Conservation (phyloP, 2,329 filamentous ascomycete genomes). For the Fusarium virguliforme region DNA sequence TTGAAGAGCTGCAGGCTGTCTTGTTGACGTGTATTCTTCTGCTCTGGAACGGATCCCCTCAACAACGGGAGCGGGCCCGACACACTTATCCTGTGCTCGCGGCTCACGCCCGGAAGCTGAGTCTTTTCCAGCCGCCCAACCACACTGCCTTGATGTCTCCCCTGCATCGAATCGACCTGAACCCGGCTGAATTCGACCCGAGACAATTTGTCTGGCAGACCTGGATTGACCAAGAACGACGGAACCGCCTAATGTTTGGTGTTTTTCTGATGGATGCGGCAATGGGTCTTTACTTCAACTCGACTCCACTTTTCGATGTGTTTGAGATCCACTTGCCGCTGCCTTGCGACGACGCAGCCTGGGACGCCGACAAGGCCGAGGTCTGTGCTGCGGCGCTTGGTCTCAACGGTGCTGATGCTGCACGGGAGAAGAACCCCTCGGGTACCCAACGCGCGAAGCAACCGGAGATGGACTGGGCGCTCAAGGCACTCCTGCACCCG, state of each 20-base stretch:
- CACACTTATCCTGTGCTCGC: slow-evolving; percentile 72
- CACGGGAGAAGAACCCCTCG: slow-evolving; percentile 70
- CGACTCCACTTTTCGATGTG: slow-evolving; percentile 73
- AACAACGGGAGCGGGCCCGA: slow-evolving; percentile 76
- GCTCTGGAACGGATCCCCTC: slow-evolving; percentile 79
- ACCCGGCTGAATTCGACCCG: slow-evolving; percentile 63
- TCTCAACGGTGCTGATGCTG: slow-evolving; percentile 71
- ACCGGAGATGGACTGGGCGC: slow-evolving; percentile 73
- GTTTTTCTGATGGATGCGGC: slow-evolving; percentile 77
- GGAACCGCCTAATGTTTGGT: slow-evolving; percentile 75
- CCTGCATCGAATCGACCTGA: slow-evolving; percentile 72
- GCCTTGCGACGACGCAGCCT: slow-evolving; percentile 80
- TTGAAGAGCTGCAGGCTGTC: slow-evolving; percentile 79
- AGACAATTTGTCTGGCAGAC: slow-evolving; percentile 74
- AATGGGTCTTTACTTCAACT: slow-evolving; percentile 81
- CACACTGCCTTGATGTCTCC: slow-evolving; percentile 68
- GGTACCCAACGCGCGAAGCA: slow-evolving; percentile 77
- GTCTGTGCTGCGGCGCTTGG: slow-evolving; percentile 78
- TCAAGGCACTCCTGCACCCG: slow-evolving; percentile 73
- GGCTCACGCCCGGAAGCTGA: slow-evolving; percentile 70
- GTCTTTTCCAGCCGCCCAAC: slow-evolving; percentile 69
- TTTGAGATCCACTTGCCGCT: slow-evolving; percentile 78
- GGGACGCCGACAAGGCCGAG: slow-evolving; percentile 74
- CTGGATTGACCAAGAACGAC: slow-evolving; percentile 82
- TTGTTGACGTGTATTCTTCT: slow-evolving; percentile 74